These are phyloP conservation scores for Fusarium redolens DNA, from an alignment of 2,329 filamentous ascomycete genomes.

Conservation along the genomic window DNA sequence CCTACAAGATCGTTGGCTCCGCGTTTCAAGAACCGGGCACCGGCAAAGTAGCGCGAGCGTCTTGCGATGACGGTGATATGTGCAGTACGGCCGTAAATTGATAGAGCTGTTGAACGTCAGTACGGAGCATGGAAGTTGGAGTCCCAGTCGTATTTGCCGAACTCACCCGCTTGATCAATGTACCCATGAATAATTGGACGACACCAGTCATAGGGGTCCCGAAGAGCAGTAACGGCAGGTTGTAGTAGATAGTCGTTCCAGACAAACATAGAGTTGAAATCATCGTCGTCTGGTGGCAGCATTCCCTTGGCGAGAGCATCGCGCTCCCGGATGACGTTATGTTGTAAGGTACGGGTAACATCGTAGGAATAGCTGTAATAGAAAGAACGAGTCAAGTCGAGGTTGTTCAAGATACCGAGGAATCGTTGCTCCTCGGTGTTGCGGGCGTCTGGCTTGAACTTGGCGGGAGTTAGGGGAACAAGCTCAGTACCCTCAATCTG, in stretches of 20 bases:
- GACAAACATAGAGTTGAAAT: conserved; percentile 95
- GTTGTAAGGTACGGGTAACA: conserved; percentile 89
- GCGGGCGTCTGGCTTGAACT: conserved; percentile 78
- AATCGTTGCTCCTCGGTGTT: conserved; percentile 93
- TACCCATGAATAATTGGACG: conserved; percentile 95
- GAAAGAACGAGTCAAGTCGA: conserved; percentile 91
- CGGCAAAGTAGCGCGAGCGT: conserved; percentile 92
- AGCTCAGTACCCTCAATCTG: conserved; percentile 95
- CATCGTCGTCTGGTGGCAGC: conserved; percentile 67
- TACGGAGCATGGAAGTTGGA: background rate
- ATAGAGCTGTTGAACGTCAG: conserved; percentile 63
- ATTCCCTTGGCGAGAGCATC: conserved; percentile 74
- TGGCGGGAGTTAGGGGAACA: conserved; percentile 83
- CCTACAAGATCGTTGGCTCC: conserved; percentile 85
- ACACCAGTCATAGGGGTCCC: conserved; percentile 94
- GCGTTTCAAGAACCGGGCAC: conserved; percentile 92
- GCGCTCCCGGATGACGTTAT: conserved; percentile 88
- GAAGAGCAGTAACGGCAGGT: conserved; percentile 76
- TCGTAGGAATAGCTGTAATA: conserved; percentile 99
- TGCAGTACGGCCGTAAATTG: conserved; percentile 87
- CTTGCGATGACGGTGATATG: conserved; percentile 95
- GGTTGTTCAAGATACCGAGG: conserved; percentile 86
- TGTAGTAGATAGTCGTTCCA: conserved; percentile 94
- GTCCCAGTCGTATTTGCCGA: background rate
- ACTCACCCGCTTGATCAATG: conserved; percentile 81